Evolutionary conservation across 2,329 filamentous ascomycete genomes (phyloP), one percentile per base, ranked within the genome.

Genomic region (Fusarium tjaetaba): DNA sequence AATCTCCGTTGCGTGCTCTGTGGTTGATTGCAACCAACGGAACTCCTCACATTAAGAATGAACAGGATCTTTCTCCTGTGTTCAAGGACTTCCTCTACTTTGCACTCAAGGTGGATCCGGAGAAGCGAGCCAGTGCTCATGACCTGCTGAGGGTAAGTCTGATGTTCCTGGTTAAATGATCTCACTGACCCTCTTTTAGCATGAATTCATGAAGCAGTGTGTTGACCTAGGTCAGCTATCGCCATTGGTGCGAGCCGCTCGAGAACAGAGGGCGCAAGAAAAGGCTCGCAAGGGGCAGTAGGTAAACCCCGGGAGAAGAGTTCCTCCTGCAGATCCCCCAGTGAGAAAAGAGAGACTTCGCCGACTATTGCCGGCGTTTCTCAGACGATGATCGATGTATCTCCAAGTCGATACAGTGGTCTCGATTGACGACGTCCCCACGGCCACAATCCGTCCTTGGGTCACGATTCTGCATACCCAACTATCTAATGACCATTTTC

Each of bases 1-100:
- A 99, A 82, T 97, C 94, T 42, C 96, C 96, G 10, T 88, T 99
- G 30, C 91, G 96, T 69, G 96, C 96, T 4, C 88, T 99, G 42
- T 99, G 96, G 88, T 85, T 99, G 77, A 99, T 99, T 81, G 96
- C 96, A 61, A 98, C 96, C 39, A 97, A 97, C 80, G 96, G 96
- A 53, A 98, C 96, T 22, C 96, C 96, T 4, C 88, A 92, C 60
- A 97, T 99, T 84, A 98, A 98, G 85, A 95, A 98, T 73, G 94
- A 97, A 82, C 90, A 95, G 64, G 91, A 92, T 53, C 83, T 98
- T 57, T 94, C 93, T 15, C 86, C 90, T 1, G 89, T 96, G 7
- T 98, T 99, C 86, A 90, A 91, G 71, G 95, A 98, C 82, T 99
- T 98, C 82, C 85, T 99, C 72, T 91, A 93, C 79, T 95, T 97